phyloP scores from a whole-genome alignment of 768 basidiomycete genomes.

The Tricholoma matsutake region DNA sequence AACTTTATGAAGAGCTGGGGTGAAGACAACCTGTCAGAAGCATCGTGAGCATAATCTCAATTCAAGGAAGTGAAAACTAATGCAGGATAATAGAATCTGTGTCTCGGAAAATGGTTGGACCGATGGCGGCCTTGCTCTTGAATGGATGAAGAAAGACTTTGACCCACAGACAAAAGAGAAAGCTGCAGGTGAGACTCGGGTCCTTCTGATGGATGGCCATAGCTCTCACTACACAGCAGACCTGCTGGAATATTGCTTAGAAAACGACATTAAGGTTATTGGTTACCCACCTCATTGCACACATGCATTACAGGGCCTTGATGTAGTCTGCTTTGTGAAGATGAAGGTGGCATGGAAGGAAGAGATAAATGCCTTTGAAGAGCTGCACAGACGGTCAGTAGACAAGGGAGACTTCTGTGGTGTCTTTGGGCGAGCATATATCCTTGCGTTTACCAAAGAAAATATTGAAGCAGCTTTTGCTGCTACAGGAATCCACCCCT shows the following conservation, averaged over 20 bases:
- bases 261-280: slow-evolving; percentile 35
- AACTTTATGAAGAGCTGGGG: slow-evolving; percentile 28
- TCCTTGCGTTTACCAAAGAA: slow-evolving; percentile 11
- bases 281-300: slow-evolving; percentile 40
- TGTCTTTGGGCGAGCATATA: slow-evolving; percentile 18
- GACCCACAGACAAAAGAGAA: slow-evolving; percentile 33
- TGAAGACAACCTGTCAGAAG: slow-evolving; percentile 33
- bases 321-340: slow-evolving; percentile 40
- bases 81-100: slow-evolving; percentile 15
- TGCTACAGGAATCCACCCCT: slow-evolving; percentile 22
- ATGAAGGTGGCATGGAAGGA: slow-evolving; percentile 28
- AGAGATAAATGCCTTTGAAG: slow-evolving; percentile 25
- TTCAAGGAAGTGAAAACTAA: slow-evolving; percentile 6
- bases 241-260: slow-evolving; percentile 30
- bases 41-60: slow-evolving; percentile 25
- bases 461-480: slow-evolving; percentile 24
- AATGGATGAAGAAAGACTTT: slow-evolving; percentile 30
- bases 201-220: slow-evolving; percentile 42
- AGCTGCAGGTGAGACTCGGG: slow-evolving; percentile 23
- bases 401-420: slow-evolving; percentile 16
- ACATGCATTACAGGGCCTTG: slow-evolving; percentile 40
- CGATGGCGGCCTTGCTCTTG: slow-evolving; percentile 18
- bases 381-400: slow-evolving; percentile 15
- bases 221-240: slow-evolving; percentile 34
- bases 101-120: slow-evolving; percentile 31